phyloP scores from a whole-genome alignment of 2,329 filamentous ascomycete species.

The Pseudogymnoascus sp. region DNA sequence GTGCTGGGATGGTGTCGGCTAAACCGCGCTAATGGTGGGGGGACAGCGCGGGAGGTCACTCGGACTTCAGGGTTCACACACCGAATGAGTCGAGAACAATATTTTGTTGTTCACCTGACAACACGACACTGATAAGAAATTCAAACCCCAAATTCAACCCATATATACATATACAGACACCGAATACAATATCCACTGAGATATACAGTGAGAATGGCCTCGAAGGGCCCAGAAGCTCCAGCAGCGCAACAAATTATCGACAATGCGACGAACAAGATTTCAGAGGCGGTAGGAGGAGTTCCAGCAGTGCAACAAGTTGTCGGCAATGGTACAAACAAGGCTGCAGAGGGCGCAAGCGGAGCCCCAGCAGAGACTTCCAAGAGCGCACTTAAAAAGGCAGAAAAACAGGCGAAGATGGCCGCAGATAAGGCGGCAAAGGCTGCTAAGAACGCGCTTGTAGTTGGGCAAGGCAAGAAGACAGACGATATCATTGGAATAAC shows the following conservation, averaged over 20 bases:
- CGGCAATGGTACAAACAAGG: not conserved
- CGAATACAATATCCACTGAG: not conserved
- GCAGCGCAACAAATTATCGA: constrained; percentile 5
- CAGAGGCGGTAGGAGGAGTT: constrained; percentile 14
- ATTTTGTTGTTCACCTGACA: not conserved
- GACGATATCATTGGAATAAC: constrained; percentile 81
- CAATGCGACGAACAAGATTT: not conserved
- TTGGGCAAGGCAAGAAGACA: constrained; percentile 50
- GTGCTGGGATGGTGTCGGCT: not conserved
- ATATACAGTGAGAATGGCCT: constrained; percentile 9
- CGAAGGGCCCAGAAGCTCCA: constrained; percentile 2
- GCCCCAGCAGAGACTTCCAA: constrained; percentile 39
- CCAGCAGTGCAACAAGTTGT: constrained; percentile 15
- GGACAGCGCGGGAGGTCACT: constrained; percentile 5
- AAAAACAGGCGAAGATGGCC: constrained; percentile 53
- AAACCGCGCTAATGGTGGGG: constrained; percentile 10
- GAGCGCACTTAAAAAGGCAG: constrained; percentile 57
- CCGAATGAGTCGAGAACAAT: constrained; percentile 6
- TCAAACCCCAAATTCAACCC: not conserved
- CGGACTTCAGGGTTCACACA: constrained; percentile 5
- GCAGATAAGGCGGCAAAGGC: constrained; percentile 55
- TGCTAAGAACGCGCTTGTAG: constrained; percentile 41
- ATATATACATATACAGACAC: not conserved
- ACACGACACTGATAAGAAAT: not conserved
- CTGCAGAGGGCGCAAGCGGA: constrained; percentile 12